Evolutionary conservation across 2,329 filamentous ascomycete species (phyloP).

Genomic region (Botrytis sinoallii): DNA sequence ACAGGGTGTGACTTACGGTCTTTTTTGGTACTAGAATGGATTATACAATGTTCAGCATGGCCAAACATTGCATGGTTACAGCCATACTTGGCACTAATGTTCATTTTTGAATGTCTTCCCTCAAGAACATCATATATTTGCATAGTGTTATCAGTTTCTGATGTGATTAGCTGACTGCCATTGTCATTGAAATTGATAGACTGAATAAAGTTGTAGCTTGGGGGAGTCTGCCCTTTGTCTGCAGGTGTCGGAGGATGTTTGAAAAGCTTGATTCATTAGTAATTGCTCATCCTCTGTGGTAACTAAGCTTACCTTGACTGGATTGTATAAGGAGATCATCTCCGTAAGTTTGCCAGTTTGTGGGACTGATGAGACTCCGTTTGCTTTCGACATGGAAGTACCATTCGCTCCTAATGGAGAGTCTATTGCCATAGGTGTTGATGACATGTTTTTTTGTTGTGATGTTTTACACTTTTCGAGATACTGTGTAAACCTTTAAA

Average conservation of each 20-base stretch:
- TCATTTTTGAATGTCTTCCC: slow-evolving; percentile 81
- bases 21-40: slow-evolving; percentile 94
- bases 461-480: background rate
- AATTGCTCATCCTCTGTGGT: slow-evolving; percentile 16
- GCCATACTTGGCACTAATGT: slow-evolving; percentile 95
- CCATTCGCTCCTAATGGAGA: slow-evolving; percentile 34
- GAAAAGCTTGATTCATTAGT: slow-evolving; percentile 50
- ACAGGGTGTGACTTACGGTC: slow-evolving; percentile 58
- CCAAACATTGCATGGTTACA: slow-evolving; percentile 93
- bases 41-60: slow-evolving; percentile 79
- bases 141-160: slow-evolving; percentile 90
- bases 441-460: slow-evolving; percentile 28
- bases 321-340: slow-evolving; percentile 72
- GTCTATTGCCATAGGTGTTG: slow-evolving; percentile 38
- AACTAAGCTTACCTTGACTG: slow-evolving; percentile 63
- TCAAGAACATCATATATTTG: slow-evolving; percentile 94
- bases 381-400: slow-evolving; percentile 21
- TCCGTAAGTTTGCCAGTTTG: slow-evolving; percentile 66
- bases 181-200: slow-evolving; percentile 97
- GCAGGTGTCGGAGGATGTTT: slow-evolving; percentile 51
- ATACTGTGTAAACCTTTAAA: background rate
- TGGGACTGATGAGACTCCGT: slow-evolving; percentile 28
- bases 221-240: slow-evolving; percentile 37
- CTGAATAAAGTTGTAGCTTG: slow-evolving; percentile 60
- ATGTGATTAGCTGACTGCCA: slow-evolving; percentile 86